Percentiles rank a stretch among this genome's conserved stretches.
phyloP scores from a whole-genome alignment of 208 protist species.

The Trypanosoma scelopori region DNA sequence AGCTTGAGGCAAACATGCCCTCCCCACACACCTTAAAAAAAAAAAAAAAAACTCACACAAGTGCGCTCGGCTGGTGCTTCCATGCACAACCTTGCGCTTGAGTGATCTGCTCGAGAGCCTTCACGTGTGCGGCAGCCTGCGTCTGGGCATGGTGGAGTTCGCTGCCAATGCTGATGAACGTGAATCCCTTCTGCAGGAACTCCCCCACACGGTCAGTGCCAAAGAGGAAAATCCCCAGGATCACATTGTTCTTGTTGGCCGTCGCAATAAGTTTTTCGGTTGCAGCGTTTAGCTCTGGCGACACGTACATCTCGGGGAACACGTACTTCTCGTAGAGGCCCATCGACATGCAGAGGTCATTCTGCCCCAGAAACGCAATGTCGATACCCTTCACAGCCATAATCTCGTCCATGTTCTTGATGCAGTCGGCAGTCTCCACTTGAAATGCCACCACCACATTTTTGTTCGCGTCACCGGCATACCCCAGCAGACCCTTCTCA shows the following conservation, averaged over 20 bases:
- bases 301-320: constrained; percentile 85
- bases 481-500: constrained; percentile 66
- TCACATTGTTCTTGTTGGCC: constrained; percentile 66
- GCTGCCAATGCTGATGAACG: constrained; percentile 79
- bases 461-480: constrained; percentile 74
- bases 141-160: constrained; percentile 79
- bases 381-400: constrained; percentile 78
- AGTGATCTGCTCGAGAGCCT: constrained; percentile 55
- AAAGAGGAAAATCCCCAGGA: constrained; percentile 78
- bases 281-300: constrained; percentile 60
- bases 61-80: constrained; percentile 64
- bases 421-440: constrained; percentile 78
- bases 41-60: constrained; percentile 47
- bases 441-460: constrained; percentile 80
- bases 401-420: constrained; percentile 80
- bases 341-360: constrained; percentile 86
- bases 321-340: constrained; percentile 82
- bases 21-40: too few species aligned
- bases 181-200: constrained; percentile 82
- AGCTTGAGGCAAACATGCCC: neutral
- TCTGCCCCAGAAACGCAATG: constrained; percentile 81
- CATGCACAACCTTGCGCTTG: constrained; percentile 56
- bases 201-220: constrained; percentile 78
- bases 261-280: constrained; percentile 68
- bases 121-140: constrained; percentile 61